Conservation (phyloP, 768 basidiomycete genomes). For the Naematelia encephala region DNA sequence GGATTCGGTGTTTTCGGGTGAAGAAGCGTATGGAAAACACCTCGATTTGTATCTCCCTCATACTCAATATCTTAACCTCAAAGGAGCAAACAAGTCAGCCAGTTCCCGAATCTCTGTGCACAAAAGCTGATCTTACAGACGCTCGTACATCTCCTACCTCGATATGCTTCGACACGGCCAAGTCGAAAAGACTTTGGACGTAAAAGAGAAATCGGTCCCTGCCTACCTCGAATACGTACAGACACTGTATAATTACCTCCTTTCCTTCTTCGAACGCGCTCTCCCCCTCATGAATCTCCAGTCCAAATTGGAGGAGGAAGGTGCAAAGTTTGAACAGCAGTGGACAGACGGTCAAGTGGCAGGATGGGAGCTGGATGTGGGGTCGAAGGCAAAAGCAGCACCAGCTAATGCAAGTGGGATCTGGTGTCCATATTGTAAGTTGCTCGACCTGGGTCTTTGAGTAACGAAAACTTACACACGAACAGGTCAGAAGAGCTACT, state of each 20-base stretch:
- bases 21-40: conserved; percentile 92
- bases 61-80: conserved; percentile 82
- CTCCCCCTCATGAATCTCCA: conserved; percentile 78
- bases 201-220: conserved; percentile 43
- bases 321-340: conserved; percentile 66
- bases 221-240: conserved; percentile 69
- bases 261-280: conserved; percentile 79
- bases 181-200: conserved; percentile 50
- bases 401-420: conserved; percentile 60
- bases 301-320: conserved; percentile 62
- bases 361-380: conserved; percentile 66
- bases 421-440: conserved; percentile 91
- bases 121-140: conserved; percentile 53
- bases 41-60: conserved; percentile 89
- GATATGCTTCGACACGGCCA: conserved; percentile 73
- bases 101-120: background rate
- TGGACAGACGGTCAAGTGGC: conserved; percentile 76
- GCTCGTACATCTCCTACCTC: conserved; percentile 90
- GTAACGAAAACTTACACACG: conserved; percentile 2
- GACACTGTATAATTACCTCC: conserved; percentile 73
- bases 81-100: conserved; percentile 57
- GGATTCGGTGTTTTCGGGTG: conserved; percentile 78
- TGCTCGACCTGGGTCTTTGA: background rate
- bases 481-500: conserved; percentile 86
- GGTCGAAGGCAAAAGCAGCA: conserved; percentile 56